Evolutionary conservation across 2,329 filamentous ascomycete genomes (phyloP).

Genomic region (Gnomoniopsis smithogilvyi): DNA sequence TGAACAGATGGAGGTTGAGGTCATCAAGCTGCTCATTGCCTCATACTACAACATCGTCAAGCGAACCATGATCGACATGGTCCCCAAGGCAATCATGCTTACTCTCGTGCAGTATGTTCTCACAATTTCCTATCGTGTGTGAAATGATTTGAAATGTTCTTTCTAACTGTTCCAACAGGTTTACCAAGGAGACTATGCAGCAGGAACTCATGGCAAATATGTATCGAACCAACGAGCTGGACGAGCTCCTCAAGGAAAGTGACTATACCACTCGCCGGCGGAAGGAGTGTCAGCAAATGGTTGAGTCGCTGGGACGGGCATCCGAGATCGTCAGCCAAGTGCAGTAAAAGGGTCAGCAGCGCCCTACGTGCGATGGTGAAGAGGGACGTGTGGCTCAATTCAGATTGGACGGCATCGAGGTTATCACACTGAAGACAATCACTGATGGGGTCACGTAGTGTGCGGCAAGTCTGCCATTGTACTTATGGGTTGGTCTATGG

Average conservation of each 20-base stretch:
- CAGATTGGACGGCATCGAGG: background rate
- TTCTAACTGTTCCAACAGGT: constrained; percentile 48
- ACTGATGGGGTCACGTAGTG: background rate
- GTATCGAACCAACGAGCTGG: constrained; percentile 87
- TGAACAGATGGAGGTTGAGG: constrained; percentile 93
- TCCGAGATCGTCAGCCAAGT: constrained; percentile 93
- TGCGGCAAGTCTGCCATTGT: background rate
- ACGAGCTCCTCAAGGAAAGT: constrained; percentile 94
- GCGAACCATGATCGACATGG: constrained; percentile 99
- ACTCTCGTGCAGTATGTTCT: constrained; percentile 83
- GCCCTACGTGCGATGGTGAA: background rate
- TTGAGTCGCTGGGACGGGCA: constrained; percentile 84
- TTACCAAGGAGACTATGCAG: constrained; percentile 98
- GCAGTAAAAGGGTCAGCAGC: constrained; percentile 42
- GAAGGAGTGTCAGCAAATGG: constrained; percentile 99
- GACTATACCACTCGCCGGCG: constrained; percentile 92
- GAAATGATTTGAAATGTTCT: no score
- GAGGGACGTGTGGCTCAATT: background rate
- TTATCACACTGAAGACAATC: no score
- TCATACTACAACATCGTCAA: constrained; percentile 99
- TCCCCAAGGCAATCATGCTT: constrained; percentile 98
- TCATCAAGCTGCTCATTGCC: constrained; percentile 95
- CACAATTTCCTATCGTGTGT: background rate
- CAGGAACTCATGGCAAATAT: constrained; percentile 94
- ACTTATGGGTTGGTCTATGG: background rate